Conservation (phyloP, 768 basidiomycete species). For the Amanita fuliginea region DNA sequence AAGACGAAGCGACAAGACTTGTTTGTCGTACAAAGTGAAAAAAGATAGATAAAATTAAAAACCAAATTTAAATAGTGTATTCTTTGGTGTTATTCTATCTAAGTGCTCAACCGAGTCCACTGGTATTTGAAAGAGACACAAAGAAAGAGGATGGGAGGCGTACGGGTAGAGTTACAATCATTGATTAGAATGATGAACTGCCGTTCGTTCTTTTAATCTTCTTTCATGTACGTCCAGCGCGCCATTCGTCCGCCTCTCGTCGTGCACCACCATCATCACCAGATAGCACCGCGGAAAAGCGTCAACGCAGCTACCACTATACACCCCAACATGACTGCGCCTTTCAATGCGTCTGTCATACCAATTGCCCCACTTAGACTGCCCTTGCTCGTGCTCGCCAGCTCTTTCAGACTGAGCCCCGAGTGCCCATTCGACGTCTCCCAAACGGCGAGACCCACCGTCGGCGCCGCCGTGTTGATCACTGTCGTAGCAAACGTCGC, state of each 20-base stretch:
- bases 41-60: no score
- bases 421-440: constrained; percentile 39
- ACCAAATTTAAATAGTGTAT: no score
- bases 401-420: constrained; percentile 13
- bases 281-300: neutral
- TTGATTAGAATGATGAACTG: no score
- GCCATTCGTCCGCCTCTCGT: neutral
- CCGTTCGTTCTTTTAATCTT: neutral
- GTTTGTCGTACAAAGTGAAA: no score
- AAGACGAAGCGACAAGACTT: no score
- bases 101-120: neutral
- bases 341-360: constrained; percentile 1
- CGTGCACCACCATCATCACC: neutral
- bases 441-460: constrained; percentile 42
- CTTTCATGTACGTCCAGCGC: neutral
- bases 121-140: neutral
- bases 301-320: constrained; percentile 6
- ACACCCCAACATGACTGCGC: constrained; percentile 7
- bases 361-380: constrained; percentile 12
- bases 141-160: neutral
- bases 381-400: constrained; percentile 24
- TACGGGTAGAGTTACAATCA: no score
- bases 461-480: constrained; percentile 36
- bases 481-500: constrained; percentile 48
- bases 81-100: no score